phyloP scores from a whole-genome alignment of 768 basidiomycete genomes.

The Kwoniella newhampshirensis region DNA sequence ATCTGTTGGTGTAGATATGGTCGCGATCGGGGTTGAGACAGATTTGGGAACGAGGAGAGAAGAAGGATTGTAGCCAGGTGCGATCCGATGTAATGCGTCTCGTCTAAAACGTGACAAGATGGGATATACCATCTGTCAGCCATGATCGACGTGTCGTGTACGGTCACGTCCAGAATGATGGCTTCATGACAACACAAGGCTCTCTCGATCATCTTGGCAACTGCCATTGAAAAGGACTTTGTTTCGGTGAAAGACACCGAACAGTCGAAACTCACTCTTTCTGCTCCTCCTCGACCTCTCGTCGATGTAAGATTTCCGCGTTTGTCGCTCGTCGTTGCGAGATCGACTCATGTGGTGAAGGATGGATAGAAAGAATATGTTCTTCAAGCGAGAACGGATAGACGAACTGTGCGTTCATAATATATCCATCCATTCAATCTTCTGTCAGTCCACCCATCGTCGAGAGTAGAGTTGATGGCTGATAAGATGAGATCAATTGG shows the following conservation, averaged over 20 bases:
- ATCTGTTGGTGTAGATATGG: background rate
- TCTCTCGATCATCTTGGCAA: background rate
- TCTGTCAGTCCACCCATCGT: background rate
- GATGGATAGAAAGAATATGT: constrained; percentile 74
- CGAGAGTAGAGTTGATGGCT: background rate
- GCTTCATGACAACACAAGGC: too few relatives aligned
- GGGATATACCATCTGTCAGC: too few relatives aligned
- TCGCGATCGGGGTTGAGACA: background rate
- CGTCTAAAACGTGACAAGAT: too few relatives aligned
- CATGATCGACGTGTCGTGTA: too few relatives aligned
- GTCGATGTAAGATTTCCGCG: constrained; percentile 67
- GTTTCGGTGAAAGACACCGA: constrained; percentile 47
- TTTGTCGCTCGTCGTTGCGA: constrained; percentile 67
- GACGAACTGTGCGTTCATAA: constrained; percentile 66
- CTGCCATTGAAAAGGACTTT: background rate
- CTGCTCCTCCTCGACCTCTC: constrained; percentile 75
- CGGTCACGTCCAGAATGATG: too few relatives aligned
- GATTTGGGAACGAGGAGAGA: constrained; percentile 37
- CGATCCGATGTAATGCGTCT: constrained; percentile 44
- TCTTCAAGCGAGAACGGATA: constrained; percentile 93
- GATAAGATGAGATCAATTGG: constrained; percentile 12
- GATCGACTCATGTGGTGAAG: constrained; percentile 67
- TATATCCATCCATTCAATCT: background rate
- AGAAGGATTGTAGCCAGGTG: constrained; percentile 47
- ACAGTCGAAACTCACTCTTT: constrained; percentile 63